These are phyloP conservation scores for Nyssa sinensis DNA, from an alignment of 148 eudicot species.

Conservation along the genomic window DNA sequence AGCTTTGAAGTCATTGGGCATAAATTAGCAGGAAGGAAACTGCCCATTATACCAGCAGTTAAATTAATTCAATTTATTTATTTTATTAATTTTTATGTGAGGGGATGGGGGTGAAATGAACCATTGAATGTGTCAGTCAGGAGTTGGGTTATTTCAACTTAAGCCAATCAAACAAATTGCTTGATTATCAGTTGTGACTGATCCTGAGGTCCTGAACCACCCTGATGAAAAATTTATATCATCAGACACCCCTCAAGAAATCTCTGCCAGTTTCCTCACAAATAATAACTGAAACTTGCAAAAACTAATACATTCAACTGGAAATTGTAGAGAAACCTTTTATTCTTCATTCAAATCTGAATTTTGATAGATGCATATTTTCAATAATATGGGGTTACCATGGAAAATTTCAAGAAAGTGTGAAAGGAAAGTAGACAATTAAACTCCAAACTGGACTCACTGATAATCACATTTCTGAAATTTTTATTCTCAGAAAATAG, in stretches of 20 bases:
- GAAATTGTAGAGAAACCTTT: neutral
- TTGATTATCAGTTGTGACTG: neutral
- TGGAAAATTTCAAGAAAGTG: neutral
- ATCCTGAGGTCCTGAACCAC: neutral
- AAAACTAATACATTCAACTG: neutral
- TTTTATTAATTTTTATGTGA: neutral
- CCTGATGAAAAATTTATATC: neutral
- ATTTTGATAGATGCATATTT: neutral
- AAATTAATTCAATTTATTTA: neutral
- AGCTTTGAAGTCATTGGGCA: neutral
- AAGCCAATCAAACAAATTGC: neutral
- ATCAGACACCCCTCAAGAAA: neutral
- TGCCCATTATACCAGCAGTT: neutral
- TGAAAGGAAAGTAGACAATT: neutral
- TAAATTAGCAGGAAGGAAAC: neutral
- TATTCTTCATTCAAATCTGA: neutral
- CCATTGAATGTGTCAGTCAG: neutral
- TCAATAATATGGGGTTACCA: neutral
- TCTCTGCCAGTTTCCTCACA: no score
- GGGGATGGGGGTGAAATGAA: neutral
- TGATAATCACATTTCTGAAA: neutral
- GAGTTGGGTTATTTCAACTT: neutral
- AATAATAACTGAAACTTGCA: neutral
- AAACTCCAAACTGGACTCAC: conserved; percentile 1
- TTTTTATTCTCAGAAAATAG: neutral